Conservation (phyloP, 208 protist genomes). For the Acanthamoeba lenticulata region DNA sequence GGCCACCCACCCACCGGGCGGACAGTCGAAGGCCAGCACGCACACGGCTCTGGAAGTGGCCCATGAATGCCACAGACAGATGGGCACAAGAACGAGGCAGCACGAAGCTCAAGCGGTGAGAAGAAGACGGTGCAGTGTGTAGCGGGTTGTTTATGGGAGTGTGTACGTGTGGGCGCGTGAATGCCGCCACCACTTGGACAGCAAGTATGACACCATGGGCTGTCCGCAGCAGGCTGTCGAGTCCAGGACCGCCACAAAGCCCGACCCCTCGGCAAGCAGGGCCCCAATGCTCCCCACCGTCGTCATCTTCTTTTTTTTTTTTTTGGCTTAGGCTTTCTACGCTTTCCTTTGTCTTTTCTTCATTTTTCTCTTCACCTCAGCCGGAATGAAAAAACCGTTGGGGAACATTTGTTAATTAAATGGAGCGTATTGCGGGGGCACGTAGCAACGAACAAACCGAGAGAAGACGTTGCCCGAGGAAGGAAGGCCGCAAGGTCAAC, state of each 20-base stretch:
- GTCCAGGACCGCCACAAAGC: not conserved
- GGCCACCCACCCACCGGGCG: not conserved
- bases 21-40: constrained; percentile 9
- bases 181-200: not conserved
- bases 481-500: too few species aligned
- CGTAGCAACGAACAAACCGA: too few species aligned
- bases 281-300: not conserved
- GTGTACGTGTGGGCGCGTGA: not conserved
- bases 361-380: not conserved
- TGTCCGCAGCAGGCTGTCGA: not conserved
- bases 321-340: not conserved
- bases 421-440: too few species aligned
- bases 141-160: too few species aligned
- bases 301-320: not conserved
- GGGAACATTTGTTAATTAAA: not conserved
- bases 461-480: too few species aligned
- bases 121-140: too few species aligned
- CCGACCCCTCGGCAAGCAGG: not conserved
- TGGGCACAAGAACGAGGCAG: too few species aligned
- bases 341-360: not conserved
- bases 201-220: not conserved
- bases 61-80: not conserved
- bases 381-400: not conserved
- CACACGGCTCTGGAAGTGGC: not conserved
- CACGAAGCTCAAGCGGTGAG: too few species aligned